Evolutionary conservation across 2,329 filamentous ascomycete species (phyloP), one percentile per base, ranked within the genome.

Genomic region (Endoconidiophora polonica): DNA sequence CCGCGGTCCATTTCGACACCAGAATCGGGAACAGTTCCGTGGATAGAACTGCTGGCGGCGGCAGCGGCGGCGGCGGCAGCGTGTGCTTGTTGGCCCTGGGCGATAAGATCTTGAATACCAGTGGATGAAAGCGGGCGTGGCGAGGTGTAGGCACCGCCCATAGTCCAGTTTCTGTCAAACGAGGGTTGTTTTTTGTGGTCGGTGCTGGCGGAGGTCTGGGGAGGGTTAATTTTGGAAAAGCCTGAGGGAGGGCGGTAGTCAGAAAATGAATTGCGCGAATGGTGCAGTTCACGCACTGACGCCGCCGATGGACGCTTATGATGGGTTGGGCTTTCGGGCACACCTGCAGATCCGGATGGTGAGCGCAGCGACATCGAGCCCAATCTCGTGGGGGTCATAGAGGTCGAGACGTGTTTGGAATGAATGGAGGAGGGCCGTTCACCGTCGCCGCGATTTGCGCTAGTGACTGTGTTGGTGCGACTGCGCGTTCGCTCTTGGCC

Each of bases 271-370:
- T 53, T 53, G 40, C 87, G 77, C 39, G 83, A 85, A 61, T 94
- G 86, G 58, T 91, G 81, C 57, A 93, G 68, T 53, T 86, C 84
- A 57, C 86, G 76, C 39, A 93, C 74, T 9, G 84, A 90, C 37
- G 86, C 85, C 52, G 86, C 85, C 10, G 86, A 93, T 2, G 86
- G 84, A 48, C 76, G 70, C 60, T 73, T 38, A 62, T 65, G 37
- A 66, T 50, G 69, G 24, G 66, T 65, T 37, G 70, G 66, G 58
- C 66, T 72, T 52, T 74, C 68, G 54, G 70, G 58, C 5, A 62
- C 55, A 18, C 57, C 59, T 29, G 26, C 26, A 23, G 51, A 50
- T 43, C 38, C 39, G 29, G 51, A 39, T 18, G 47, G 46, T 10
- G 51, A 53, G 29, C 51, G 51, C 43, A 53, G 39, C 10, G 51